Evolutionary conservation across 2,329 filamentous ascomycete species (phyloP).

Genomic region (Sporothrix sp.): DNA sequence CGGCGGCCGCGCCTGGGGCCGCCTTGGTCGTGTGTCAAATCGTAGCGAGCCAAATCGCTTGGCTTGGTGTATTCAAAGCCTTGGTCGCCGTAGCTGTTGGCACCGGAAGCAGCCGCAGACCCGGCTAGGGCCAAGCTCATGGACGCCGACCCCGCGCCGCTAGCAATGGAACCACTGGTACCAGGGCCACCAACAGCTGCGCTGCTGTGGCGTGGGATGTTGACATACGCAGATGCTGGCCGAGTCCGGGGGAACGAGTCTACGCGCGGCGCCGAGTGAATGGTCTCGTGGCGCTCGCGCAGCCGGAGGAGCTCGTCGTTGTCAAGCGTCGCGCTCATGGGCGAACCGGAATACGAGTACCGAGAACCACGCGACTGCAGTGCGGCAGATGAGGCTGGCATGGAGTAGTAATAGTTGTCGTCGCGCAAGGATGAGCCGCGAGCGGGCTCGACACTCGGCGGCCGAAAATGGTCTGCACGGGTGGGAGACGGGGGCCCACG

Average conservation of each 20-base stretch:
- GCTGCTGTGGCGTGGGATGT: constrained; percentile 31
- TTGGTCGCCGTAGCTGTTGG: constrained; percentile 45
- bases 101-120: constrained; percentile 7
- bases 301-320: constrained; percentile 42
- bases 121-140: not conserved
- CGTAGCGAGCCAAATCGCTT: constrained; percentile 51
- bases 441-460: constrained; percentile 36
- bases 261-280: not conserved
- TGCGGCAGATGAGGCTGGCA: constrained; percentile 46
- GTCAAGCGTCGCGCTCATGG: constrained; percentile 41
- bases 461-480: constrained; percentile 28
- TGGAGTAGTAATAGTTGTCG: constrained; percentile 40
- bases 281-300: constrained; percentile 37
- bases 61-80: constrained; percentile 57
- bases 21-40: constrained; percentile 43
- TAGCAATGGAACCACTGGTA: constrained; percentile 17
- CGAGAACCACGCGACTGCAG: constrained; percentile 37
- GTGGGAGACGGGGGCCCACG: constrained; percentile 25
- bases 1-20: constrained; percentile 31
- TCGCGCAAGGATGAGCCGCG: constrained; percentile 43
- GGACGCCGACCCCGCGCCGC: not conserved
- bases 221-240: constrained; percentile 36
- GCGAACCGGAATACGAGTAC: constrained; percentile 25
- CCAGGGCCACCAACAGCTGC: constrained; percentile 20
- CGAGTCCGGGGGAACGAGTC: constrained; percentile 32